Percentiles rank a stretch among this genome's conserved stretches.
phyloP scores from a whole-genome alignment of 2,329 filamentous ascomycete species.

The Dichotomopilus funicola region DNA sequence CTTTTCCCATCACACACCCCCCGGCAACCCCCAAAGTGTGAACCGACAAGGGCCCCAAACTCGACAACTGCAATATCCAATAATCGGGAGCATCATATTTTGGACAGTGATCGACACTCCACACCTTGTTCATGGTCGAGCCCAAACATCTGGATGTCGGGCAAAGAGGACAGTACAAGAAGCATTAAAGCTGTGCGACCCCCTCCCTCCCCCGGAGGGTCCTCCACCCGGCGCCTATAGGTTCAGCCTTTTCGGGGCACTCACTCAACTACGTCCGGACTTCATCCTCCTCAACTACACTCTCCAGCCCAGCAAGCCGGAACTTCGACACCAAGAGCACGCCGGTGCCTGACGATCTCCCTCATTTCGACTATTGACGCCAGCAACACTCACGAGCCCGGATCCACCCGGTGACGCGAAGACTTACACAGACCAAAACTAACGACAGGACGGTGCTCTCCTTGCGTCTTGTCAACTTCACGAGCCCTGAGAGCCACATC shows the following conservation, averaged over 20 bases:
- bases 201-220: conserved; percentile 4
- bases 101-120: conserved; percentile 35
- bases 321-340: no score
- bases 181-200: conserved; percentile 6
- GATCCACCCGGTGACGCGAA: no score
- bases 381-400: no score
- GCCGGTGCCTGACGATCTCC: no score
- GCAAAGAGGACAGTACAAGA: neutral
- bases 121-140: conserved; percentile 26
- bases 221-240: conserved; percentile 10
- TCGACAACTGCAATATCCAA: conserved; percentile 18
- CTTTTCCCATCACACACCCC: conserved; percentile 15
- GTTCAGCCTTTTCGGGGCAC: conserved; percentile 12
- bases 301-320: neutral
- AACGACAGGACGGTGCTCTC: no score
- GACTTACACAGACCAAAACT: no score
- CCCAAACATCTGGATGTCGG: conserved; percentile 8
- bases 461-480: no score
- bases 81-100: conserved; percentile 22
- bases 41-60: conserved; percentile 16
- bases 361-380: no score
- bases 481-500: neutral
- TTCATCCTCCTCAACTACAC: neutral
- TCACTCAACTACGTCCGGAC: neutral
- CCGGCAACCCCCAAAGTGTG: conserved; percentile 9